These are phyloP conservation scores for Haplographium delicatum DNA, from an alignment of 495 filamentous ascomycete species.

Conservation along the genomic window DNA sequence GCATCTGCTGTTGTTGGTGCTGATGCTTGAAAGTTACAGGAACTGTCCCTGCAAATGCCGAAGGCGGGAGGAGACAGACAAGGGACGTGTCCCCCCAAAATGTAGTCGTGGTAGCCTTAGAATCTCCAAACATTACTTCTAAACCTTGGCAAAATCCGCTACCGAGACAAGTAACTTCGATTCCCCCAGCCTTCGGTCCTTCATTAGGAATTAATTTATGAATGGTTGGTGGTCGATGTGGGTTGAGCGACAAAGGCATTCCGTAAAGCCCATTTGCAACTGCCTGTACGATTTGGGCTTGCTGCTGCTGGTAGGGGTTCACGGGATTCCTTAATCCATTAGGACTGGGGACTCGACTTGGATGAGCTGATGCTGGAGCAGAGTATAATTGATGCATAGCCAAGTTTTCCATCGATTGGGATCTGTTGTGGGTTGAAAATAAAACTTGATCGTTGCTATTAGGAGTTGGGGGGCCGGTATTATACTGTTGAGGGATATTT, in stretches of 20 bases:
- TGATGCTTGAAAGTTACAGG: constrained; percentile 67
- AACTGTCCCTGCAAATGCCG: constrained; percentile 62
- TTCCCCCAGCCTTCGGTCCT: constrained; percentile 75
- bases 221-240: constrained; percentile 50
- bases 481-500: constrained; percentile 40
- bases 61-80: constrained; percentile 80
- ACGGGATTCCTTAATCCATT: constrained; percentile 39
- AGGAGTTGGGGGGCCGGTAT: constrained; percentile 59
- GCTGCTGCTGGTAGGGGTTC: constrained; percentile 34
- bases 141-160: constrained; percentile 73
- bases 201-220: constrained; percentile 76
- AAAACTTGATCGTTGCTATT: constrained; percentile 46
- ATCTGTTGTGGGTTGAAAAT: constrained; percentile 44
- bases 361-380: constrained; percentile 59
- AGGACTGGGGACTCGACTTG: constrained; percentile 47
- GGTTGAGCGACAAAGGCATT: constrained; percentile 29
- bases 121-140: constrained; percentile 82
- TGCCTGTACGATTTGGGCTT: constrained; percentile 36
- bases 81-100: constrained; percentile 78
- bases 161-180: constrained; percentile 79
- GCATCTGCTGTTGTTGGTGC: constrained; percentile 41
- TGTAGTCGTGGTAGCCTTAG: constrained; percentile 69
- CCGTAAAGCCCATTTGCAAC: constrained; percentile 31
- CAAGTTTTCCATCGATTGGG: constrained; percentile 52
- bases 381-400: constrained; percentile 54